phyloP scores from a whole-genome alignment of 768 basidiomycete genomes.

The Tulasnella sp. region DNA sequence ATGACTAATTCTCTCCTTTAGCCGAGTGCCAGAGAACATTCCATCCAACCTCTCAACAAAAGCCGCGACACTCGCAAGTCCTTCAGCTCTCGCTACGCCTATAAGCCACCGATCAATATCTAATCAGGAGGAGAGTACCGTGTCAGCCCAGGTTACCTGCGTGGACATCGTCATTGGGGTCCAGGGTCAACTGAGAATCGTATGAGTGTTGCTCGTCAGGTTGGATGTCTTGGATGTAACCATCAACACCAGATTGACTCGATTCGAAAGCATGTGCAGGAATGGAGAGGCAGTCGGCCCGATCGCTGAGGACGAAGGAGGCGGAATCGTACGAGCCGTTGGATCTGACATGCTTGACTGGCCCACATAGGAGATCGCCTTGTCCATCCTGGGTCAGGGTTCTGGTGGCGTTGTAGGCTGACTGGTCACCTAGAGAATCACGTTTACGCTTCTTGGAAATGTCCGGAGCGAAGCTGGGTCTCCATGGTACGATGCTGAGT shows the following conservation, averaged over 20 bases:
- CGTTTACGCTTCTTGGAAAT: neutral
- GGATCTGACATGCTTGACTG: neutral
- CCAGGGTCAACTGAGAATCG: neutral
- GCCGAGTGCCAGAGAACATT: neutral
- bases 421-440: neutral
- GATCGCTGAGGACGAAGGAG: conserved; percentile 6
- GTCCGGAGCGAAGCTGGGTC: conserved; percentile 4
- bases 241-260: neutral
- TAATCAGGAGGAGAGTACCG: neutral
- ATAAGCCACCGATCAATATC: neutral
- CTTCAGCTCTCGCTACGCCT: neutral
- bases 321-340: conserved; percentile 1
- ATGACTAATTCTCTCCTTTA: neutral
- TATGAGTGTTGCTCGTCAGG: neutral
- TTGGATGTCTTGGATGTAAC: neutral
- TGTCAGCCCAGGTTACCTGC: neutral
- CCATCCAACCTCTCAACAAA: neutral
- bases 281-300: neutral
- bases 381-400: neutral
- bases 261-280: neutral
- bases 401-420: neutral
- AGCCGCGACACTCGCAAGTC: neutral
- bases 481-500: neutral
- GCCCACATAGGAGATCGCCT: neutral
- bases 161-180: neutral